These are phyloP conservation scores for Hypoxylon sp. DNA, from an alignment of 2,329 filamentous ascomycete species.

Conservation along the genomic window DNA sequence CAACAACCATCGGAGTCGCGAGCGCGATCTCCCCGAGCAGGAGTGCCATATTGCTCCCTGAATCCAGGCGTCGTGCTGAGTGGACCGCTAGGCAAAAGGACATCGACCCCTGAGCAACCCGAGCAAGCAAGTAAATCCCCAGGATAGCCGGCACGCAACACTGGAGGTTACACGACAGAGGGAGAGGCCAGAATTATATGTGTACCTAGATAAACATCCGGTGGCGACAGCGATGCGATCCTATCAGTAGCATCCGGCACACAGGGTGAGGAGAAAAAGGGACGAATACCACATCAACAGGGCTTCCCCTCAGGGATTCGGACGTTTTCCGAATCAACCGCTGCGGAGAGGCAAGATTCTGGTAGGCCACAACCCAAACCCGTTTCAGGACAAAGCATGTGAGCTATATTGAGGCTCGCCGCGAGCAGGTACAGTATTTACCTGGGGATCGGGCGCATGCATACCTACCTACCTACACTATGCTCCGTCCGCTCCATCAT, in stretches of 20 bases:
- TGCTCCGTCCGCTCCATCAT: conserved; percentile 18
- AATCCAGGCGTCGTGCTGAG: conserved; percentile 5
- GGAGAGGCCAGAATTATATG: conserved; percentile 23
- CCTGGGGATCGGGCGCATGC: conserved; percentile 19
- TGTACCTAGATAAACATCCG: conserved; percentile 26
- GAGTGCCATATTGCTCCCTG: conserved; percentile 2
- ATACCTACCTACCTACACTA: no score
- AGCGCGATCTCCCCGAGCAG: conserved; percentile 1
- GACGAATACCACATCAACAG: conserved; percentile 39
- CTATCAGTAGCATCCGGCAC: conserved; percentile 13
- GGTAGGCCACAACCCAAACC: no score
- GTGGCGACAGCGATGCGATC: conserved; percentile 26
- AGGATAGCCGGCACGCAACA: conserved; percentile 22
- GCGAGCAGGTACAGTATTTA: conserved; percentile 16
- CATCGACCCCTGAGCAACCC: conserved; percentile 6
- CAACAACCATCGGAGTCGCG: conserved; percentile 2
- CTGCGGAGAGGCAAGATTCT: conserved; percentile 23
- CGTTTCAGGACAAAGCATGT: conserved; percentile 24
- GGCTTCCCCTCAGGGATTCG: conserved; percentile 41
- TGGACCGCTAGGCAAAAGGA: conserved; percentile 8
- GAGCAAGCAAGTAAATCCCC: conserved; percentile 7
- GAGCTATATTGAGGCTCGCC: conserved; percentile 37
- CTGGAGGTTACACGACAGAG: conserved; percentile 33
- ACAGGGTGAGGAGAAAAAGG: conserved; percentile 23
- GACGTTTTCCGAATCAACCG: conserved; percentile 28